phyloP scores from a whole-genome alignment of 768 basidiomycete species.

The Strobilomyces echinocephalus region DNA sequence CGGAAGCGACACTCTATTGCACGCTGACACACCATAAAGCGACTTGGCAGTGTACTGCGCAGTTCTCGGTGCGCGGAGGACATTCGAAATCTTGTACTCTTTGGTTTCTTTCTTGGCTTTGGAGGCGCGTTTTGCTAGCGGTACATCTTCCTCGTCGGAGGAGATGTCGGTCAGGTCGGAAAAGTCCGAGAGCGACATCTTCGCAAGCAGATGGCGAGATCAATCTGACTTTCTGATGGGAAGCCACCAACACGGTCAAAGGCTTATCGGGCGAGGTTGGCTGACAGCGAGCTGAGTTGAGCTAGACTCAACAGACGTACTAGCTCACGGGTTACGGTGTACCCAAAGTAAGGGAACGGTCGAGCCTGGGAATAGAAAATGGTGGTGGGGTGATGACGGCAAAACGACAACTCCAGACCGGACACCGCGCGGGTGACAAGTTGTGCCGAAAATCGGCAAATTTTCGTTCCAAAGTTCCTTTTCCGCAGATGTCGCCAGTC shows the following conservation, averaged over 20 bases:
- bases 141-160: constrained; percentile 35
- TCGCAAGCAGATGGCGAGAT: not conserved
- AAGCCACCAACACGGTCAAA: not conserved
- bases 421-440: not conserved
- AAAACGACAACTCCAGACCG: not conserved
- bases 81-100: constrained; percentile 30
- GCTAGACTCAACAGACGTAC: not conserved
- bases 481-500: not conserved
- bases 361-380: not conserved
- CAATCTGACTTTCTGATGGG: not conserved
- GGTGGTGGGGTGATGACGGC: not conserved
- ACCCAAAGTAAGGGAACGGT: not conserved
- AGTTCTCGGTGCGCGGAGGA: constrained; percentile 36
- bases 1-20: not conserved
- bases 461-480: constrained; percentile 18
- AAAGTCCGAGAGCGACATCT: constrained; percentile 36
- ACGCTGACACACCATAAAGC: constrained; percentile 37
- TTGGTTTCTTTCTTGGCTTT: constrained; percentile 21
- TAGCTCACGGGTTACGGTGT: not conserved
- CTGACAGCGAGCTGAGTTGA: not conserved
- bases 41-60: constrained; percentile 39
- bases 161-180: constrained; percentile 49
- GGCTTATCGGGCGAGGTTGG: not conserved
- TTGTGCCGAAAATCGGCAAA: constrained; percentile 9
- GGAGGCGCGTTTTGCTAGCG: constrained; percentile 20